Conservation (phyloP, 2,329 filamentous ascomycete species). For the Nannizzia gypsea region DNA sequence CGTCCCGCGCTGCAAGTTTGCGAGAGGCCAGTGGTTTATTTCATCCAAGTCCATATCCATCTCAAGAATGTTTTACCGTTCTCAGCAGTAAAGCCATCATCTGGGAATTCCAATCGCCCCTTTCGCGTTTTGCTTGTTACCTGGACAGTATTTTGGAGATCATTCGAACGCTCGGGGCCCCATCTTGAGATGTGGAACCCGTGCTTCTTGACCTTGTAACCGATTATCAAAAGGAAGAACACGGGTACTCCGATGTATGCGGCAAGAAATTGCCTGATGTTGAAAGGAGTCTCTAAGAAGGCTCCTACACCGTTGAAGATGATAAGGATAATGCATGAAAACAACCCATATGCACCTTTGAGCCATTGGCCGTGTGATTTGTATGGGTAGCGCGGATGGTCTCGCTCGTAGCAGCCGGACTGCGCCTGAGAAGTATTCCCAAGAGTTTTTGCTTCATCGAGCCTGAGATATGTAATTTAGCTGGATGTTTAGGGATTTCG, state of each 20-base stretch:
- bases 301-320: conserved; percentile 17
- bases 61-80: conserved; percentile 22
- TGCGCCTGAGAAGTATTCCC: conserved; percentile 27
- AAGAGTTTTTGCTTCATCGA: conserved; percentile 30
- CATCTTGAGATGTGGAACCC: conserved; percentile 24
- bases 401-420: conserved; percentile 16
- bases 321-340: conserved; percentile 15
- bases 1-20: background rate
- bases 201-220: conserved; percentile 30
- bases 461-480: conserved; percentile 17
- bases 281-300: conserved; percentile 22
- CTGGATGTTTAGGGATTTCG: background rate
- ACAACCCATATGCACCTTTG: conserved; percentile 19
- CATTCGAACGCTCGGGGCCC: conserved; percentile 28
- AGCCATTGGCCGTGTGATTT: conserved; percentile 21
- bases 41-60: conserved; percentile 32
- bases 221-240: conserved; percentile 28
- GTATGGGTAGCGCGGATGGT: conserved; percentile 20
- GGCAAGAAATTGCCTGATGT: conserved; percentile 27
- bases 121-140: conserved; percentile 23
- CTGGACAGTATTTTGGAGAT: conserved; percentile 29
- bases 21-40: conserved; percentile 16
- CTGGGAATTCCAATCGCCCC: conserved; percentile 28
- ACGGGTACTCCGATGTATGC: conserved; percentile 33
- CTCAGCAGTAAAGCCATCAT: conserved; percentile 24